These are phyloP conservation scores for Naganishia liquefaciens DNA, from an alignment of 1,284 basidiomycete genomes.

Conservation along the genomic window DNA sequence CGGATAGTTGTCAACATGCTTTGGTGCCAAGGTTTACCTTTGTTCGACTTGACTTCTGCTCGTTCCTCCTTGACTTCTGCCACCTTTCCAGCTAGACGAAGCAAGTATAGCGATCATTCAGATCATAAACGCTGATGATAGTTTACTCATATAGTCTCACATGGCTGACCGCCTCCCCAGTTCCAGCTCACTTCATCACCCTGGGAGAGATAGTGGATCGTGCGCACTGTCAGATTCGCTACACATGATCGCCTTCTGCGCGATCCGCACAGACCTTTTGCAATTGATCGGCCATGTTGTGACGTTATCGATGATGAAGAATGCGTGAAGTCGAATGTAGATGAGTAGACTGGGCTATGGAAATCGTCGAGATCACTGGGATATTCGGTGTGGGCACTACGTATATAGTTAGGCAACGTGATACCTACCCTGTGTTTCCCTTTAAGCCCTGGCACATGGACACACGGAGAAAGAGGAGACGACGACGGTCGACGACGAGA, in stretches of 20 bases:
- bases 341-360: too few species aligned
- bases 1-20: background rate
- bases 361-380: too few species aligned
- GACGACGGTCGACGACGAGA: background rate
- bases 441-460: background rate
- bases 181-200: slow-evolving; percentile 50
- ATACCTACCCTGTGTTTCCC: background rate
- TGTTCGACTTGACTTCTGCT: slow-evolving; percentile 45
- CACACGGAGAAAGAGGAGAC: background rate
- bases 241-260: too few species aligned
- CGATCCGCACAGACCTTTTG: slow-evolving; percentile 14
- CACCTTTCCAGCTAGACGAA: slow-evolving; percentile 42
- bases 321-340: too few species aligned
- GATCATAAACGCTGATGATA: background rate
- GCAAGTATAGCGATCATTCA: background rate
- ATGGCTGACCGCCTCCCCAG: slow-evolving; percentile 45
- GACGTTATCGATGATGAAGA: background rate
- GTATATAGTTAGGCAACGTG: too few species aligned
- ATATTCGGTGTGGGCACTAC: too few species aligned
- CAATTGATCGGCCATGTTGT: slow-evolving; percentile 27
- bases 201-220: too few species aligned
- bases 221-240: too few species aligned
- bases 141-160: slow-evolving; percentile 34
- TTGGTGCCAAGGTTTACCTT: slow-evolving; percentile 16
- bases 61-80: slow-evolving; percentile 43